These are phyloP conservation scores for Leishmania mexicana DNA, from an alignment of 208 protist species.

Conservation along the genomic window DNA sequence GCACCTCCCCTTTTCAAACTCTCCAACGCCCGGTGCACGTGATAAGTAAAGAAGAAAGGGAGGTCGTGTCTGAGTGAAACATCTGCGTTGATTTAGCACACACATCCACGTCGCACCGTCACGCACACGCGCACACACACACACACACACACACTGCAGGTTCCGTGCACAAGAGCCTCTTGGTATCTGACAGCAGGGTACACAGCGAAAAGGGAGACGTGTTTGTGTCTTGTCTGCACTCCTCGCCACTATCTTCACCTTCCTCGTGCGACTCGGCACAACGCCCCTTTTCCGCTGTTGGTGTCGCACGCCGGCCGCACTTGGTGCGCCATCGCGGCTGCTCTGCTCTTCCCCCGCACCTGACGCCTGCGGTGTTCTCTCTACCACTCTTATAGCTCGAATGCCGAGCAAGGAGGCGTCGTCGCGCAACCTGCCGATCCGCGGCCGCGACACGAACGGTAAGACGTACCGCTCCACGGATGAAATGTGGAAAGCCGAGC, in stretches of 20 bases:
- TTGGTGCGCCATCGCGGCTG: not conserved
- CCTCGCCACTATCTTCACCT: not conserved
- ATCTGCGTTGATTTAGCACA: not conserved
- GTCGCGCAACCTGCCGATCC: conserved; percentile 31
- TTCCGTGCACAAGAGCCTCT: not conserved
- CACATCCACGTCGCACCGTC: not conserved
- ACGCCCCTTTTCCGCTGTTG: conserved; percentile 6
- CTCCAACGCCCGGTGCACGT: not conserved
- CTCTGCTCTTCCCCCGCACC: not conserved
- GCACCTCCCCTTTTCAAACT: not conserved
- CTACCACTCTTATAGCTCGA: not conserved
- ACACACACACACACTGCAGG: not conserved
- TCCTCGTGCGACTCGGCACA: not conserved
- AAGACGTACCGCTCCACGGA: conserved; percentile 55
- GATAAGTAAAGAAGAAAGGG: not conserved
- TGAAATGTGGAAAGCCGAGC: conserved; percentile 76
- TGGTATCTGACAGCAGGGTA: not conserved
- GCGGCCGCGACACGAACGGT: conserved; percentile 70
- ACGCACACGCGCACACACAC: not conserved
- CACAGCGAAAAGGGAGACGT: not conserved
- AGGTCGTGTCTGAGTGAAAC: not conserved
- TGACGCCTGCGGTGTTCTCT: not conserved
- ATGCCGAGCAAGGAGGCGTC: conserved; percentile 19
- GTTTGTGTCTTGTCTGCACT: not conserved
- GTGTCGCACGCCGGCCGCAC: not conserved